Evolutionary conservation across 768 basidiomycete genomes (phyloP).

Genomic region (Rhodocollybia butyracea): DNA sequence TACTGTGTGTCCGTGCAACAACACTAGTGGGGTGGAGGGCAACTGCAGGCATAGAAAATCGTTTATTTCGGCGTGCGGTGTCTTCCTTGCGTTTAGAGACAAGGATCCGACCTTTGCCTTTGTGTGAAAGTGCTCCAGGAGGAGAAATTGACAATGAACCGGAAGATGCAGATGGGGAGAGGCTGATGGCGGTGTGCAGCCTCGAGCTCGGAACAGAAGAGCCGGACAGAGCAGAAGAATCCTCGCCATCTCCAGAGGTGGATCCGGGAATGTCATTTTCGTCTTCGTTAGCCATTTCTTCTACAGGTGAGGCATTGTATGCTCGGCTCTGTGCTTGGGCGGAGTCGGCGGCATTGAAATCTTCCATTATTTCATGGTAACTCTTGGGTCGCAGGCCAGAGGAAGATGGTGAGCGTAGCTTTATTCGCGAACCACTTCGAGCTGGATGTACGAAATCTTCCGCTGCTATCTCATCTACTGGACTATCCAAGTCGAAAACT

Average conservation of each 20-base stretch:
- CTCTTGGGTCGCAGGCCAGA: constrained; percentile 48
- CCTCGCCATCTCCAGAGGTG: constrained; percentile 10
- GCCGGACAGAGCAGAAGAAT: not conserved
- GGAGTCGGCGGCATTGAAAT: constrained; percentile 37
- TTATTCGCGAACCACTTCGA: constrained; percentile 22
- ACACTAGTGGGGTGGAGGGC: constrained; percentile 73
- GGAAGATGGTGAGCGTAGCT: constrained; percentile 27
- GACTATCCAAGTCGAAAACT: constrained; percentile 3
- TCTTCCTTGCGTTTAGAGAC: constrained; percentile 43
- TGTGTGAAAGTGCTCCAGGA: not conserved
- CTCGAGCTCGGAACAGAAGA: constrained; percentile 3
- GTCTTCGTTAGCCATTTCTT: not conserved
- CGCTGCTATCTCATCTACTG: constrained; percentile 1
- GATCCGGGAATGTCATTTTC: constrained; percentile 11
- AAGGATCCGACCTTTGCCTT: not conserved
- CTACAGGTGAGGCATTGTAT: not conserved
- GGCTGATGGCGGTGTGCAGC: constrained; percentile 3
- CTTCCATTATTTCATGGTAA: constrained; percentile 64
- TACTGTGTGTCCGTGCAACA: constrained; percentile 47
- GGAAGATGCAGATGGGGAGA: not conserved
- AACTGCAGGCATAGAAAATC: constrained; percentile 76
- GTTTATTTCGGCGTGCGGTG: constrained; percentile 58
- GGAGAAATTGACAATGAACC: constrained; percentile 1
- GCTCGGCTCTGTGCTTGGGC: not conserved
- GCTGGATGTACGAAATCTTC: constrained; percentile 12